A percentile compares a stretch with the other conserved stretches of the same genome.
Conservation (phyloP, 306 rosid species). For the Spatholobus suberectus region DNA sequence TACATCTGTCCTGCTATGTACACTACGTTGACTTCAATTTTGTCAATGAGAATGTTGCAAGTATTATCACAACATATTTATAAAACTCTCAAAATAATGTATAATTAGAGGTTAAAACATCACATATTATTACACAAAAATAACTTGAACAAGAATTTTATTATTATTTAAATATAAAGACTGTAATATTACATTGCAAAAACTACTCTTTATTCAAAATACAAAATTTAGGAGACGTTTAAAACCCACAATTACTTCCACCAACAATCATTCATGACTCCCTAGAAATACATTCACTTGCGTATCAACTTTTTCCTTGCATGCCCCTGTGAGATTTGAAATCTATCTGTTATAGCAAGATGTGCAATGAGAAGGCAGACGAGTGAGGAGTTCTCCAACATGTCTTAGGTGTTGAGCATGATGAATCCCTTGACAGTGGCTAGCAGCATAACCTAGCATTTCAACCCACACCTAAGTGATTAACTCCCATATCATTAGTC, state of each 20-base stretch:
- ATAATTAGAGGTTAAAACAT: no score
- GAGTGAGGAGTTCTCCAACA: conserved; percentile 43
- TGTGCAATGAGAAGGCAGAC: conserved; percentile 49
- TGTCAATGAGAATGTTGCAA: no score
- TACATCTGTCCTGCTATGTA: no score
- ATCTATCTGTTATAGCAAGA: conserved; percentile 44
- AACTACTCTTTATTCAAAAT: neutral
- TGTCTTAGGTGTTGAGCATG: conserved; percentile 42
- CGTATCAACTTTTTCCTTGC: conserved; percentile 40
- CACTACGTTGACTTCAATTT: no score
- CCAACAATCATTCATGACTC: neutral
- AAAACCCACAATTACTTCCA: neutral
- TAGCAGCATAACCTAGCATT: conserved; percentile 41
- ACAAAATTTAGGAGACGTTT: neutral
- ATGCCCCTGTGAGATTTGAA: conserved; percentile 45
- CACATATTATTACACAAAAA: no score
- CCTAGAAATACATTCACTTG: neutral
- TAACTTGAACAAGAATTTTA: no score
- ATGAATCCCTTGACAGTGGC: conserved; percentile 30
- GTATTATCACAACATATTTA: no score
- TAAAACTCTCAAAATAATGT: no score
- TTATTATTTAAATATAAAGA: no score
- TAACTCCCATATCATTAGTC: conserved; percentile 30
- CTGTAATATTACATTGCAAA: neutral
- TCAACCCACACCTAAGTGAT: conserved; percentile 44